Evolutionary conservation across 768 basidiomycete genomes (phyloP), one percentile per base, ranked within the genome.

Genomic region (Lepiota venenata): DNA sequence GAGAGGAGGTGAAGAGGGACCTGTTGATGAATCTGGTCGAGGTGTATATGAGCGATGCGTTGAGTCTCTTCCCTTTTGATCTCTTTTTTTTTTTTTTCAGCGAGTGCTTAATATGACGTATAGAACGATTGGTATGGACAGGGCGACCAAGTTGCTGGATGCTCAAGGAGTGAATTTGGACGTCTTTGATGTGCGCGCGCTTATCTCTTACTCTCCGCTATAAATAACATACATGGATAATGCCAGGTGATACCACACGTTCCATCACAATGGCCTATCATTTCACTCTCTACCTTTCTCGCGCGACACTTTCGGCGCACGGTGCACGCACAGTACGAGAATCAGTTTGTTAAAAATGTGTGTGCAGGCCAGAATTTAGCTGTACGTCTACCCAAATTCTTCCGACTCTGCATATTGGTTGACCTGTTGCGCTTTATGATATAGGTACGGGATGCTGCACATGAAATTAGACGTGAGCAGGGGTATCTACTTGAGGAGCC

Each of bases 41-140:
- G 64, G 87, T 94, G 6, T 93, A 94, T 67, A 87, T 93, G 86
- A 74, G 73, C 35, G 83, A 85, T 52, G 81, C 82, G 90, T 91
- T 77, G 50, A 36, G 51, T 55, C 25, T 52, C 44, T 46, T 48
- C 14, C 49, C 47, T 38, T 21, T 44, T 44, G n/a, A 25, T 25
- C 25, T 5, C 25, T n/a, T n/a, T n/a, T n/a, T n/a, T n/a, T n/a
- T n/a, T 5, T n/a, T 41, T 38, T 49, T 16, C 50, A 16, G 37
- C 41, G 35, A 15, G 16, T 20, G 18, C 46, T 29, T 50, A 21
- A 36, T 21, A 41, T 16, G 12, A 11, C 12, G 44, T 36, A 11
- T 35, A 90, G 85, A 44, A 77, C 79, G 54, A 65, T 70, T 1
- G 78, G 77, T 27, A 68, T 80, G 2, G 78, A 80, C 16, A 81